Base-by-base conservation (phyloP, 495 filamentous ascomycete species). In the Neurospora sp. region DNA sequence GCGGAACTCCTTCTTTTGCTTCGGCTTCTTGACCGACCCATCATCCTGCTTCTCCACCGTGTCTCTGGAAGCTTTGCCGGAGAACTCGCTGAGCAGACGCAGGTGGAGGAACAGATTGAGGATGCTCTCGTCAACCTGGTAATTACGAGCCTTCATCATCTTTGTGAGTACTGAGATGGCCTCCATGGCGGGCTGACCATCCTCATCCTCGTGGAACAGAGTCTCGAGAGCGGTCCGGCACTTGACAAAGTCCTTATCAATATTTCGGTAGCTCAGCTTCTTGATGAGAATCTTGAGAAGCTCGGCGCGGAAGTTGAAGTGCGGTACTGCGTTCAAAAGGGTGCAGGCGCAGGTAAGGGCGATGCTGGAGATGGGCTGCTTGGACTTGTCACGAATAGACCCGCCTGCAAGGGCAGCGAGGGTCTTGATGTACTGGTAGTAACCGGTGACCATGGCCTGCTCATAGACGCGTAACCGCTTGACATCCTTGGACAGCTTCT, bases 291-390 rank as follows among this genome's bases (percentile, higher is more conserved):
- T 93, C 82, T 92, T 92, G 44, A 98, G 81, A 38, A 99, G 83
- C 39, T 98, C 96, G 39, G 84, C 85, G 9, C 96, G 88, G 81
- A 96, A 97, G 82, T 99, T 99, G 88, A 99, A 99, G 83, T 99
- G 96, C 12, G 96, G 93, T 6, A 97, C 93, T 1, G 89, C 83
- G 14, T 88, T 83, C 40, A 99, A 83, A 20, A 98, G 86, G 39
- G 84, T 89, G 78, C 93, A 95, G 9, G 91, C 92, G 79, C 96
- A 98, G 20, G 88, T 89, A 69, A 97, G 91, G 3, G 96, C 96
- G 16, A 97, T 84, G 70, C 84, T 90, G 61, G 89, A 85, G 70
- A 96, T 76, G 44, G 81, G 74, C 68, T 82, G 75, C 73, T 89
- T 90, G n/a, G 91, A 81, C 41, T 83, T 82, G 53, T 65, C 53